Evolutionary conservation across 768 basidiomycete genomes (phyloP).

Genomic region (Mycena albidolilacea): DNA sequence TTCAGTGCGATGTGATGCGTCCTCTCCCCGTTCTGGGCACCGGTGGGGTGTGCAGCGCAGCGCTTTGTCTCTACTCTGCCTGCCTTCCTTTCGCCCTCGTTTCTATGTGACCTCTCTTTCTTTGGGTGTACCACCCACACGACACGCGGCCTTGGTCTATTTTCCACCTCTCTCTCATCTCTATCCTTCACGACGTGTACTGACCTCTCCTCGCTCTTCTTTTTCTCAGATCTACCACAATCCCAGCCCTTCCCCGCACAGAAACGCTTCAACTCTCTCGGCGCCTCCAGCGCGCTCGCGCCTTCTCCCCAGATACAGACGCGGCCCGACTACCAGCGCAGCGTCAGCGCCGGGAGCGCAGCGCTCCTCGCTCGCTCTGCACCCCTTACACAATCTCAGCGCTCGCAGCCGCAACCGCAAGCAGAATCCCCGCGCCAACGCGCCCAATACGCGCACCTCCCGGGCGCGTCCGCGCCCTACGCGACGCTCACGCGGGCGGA

Average conservation of each 20-base stretch:
- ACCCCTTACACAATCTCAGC: constrained; percentile 8
- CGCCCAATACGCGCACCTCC: constrained; percentile 32
- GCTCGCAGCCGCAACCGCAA: neutral
- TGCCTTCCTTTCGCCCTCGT: too few species aligned
- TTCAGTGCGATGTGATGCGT: too few species aligned
- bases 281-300: constrained; percentile 34
- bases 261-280: constrained; percentile 77
- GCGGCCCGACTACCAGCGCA: constrained; percentile 38
- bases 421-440: neutral
- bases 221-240: constrained; percentile 22
- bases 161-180: neutral
- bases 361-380: constrained; percentile 8
- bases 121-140: too few species aligned
- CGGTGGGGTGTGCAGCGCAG: too few species aligned
- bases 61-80: too few species aligned
- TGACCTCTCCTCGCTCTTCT: neutral
- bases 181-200: too few species aligned
- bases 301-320: constrained; percentile 1
- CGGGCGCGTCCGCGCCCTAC: constrained; percentile 37
- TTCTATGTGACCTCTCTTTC: too few species aligned
- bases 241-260: constrained; percentile 47
- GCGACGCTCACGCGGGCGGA: constrained; percentile 34
- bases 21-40: too few species aligned
- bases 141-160: too few species aligned
- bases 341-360: constrained; percentile 40